These are phyloP conservation scores for Ophiosphaerella narmari DNA, from an alignment of 2,329 filamentous ascomycete genomes.

Conservation along the genomic window DNA sequence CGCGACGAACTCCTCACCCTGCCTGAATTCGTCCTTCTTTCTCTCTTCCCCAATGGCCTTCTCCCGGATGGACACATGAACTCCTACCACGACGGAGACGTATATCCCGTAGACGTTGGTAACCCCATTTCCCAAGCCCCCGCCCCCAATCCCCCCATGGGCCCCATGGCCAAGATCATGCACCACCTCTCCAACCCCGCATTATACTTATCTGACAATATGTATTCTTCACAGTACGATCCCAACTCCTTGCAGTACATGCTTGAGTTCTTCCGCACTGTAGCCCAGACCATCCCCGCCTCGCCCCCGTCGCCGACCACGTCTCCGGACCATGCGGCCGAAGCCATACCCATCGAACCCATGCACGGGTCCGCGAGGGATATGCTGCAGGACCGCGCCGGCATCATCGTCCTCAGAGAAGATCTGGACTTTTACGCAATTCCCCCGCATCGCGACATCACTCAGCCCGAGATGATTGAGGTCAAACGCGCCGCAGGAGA, in stretches of 20 bases:
- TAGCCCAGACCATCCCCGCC: slow-evolving; percentile 91
- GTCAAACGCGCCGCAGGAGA: slow-evolving; percentile 90
- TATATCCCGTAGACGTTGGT: slow-evolving; percentile 96
- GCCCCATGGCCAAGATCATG: slow-evolving; percentile 47
- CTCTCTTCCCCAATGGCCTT: slow-evolving; percentile 97
- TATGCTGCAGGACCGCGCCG: slow-evolving; percentile 84
- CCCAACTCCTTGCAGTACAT: slow-evolving; percentile 96
- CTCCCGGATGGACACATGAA: slow-evolving; percentile 97
- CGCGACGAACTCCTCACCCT: slow-evolving; percentile 93
- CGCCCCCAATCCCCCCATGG: slow-evolving; percentile 33
- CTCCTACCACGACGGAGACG: slow-evolving; percentile 87
- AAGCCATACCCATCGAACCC: slow-evolving; percentile 71
- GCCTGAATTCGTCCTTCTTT: slow-evolving; percentile 94
- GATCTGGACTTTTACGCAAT: slow-evolving; percentile 98
- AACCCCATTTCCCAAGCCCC: slow-evolving; percentile 40
- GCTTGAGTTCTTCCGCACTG: slow-evolving; percentile 96
- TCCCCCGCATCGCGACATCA: slow-evolving; percentile 81
- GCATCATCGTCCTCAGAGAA: slow-evolving; percentile 95
- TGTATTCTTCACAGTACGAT: slow-evolving; percentile 77
- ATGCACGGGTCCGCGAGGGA: slow-evolving; percentile 71
- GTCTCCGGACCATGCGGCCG: slow-evolving; percentile 46
- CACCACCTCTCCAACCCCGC: slow-evolving; percentile 49
- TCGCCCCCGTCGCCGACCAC: slow-evolving; percentile 68
- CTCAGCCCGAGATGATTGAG: slow-evolving; percentile 88
- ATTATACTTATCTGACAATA: slow-evolving; percentile 62